Base-by-base conservation (phyloP, 1,139 yeast genomes). In the Candida neerlandica region DNA sequence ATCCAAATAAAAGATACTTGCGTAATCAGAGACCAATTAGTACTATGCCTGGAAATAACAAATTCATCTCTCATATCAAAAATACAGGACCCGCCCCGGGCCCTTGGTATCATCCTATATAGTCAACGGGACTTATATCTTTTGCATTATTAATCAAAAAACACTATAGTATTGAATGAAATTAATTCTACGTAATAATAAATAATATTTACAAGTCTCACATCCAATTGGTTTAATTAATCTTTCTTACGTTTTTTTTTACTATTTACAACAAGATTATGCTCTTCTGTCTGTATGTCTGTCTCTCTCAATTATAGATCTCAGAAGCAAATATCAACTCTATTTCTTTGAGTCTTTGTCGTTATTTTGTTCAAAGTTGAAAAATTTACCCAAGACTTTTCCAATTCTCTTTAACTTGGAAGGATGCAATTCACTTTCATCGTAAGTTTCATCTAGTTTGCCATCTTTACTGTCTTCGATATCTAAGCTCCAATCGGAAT, bases 351-450 rank as follows among this genome's bases (percentile, higher is more conserved):
- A 40, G 30, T 49, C 50, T 23, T 48, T 47, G n/a, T 47, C 48
- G 15, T 45, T 45, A 29, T 48, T 43, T 12, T 46, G 27, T 52
- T 79, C 78, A 59, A 78, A 71, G 59, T 84, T 84, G 70, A 86
- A 85, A 43, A 88, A 80, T 52, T 79, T 81, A 37, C 84, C 79
- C 51, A 86, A 75, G 64, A 84, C 83, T 48, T 79, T 78, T 48
- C 87, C 89, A 46, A 86, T 78, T 58, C 83, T 77, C 54, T 81
- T 78, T 57, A 84, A 67, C 47, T 82, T 81, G 12, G 82, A 76
- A 16, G 86, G 84, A 56, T 81, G 80, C 55, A 80, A 80, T 46
- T 77, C 78, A 45, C 71, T 73, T 33, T 69, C 74, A 44, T 70
- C 71, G 35, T 54, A 59, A 5, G 66, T 60, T 43, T 67, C 66